phyloP scores from a whole-genome alignment of 306 rosid species.

The Inga oerstediana region DNA sequence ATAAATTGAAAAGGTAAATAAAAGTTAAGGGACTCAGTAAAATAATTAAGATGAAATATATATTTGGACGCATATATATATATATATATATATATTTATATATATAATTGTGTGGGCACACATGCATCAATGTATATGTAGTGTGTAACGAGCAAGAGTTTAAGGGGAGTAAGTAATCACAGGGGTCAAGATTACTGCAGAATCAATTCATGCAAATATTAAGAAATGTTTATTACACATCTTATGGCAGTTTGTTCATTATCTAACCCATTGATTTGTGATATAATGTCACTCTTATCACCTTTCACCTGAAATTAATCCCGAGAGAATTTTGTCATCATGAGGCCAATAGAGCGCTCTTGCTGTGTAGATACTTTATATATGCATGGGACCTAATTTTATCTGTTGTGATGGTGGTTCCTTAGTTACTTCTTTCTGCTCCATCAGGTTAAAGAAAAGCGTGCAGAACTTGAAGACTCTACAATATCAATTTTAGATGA shows the following conservation, averaged over 20 bases:
- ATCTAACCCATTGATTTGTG: neutral
- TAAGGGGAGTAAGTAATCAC: neutral
- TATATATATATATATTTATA: too few species aligned
- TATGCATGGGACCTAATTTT: constrained; percentile 10
- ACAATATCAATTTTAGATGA: neutral
- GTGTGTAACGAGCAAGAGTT: neutral
- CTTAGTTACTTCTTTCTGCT: constrained; percentile 16
- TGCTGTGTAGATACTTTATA: neutral
- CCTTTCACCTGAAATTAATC: neutral
- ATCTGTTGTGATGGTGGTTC: constrained; percentile 35
- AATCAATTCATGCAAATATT: neutral
- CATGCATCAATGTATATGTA: neutral
- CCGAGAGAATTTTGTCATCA: constrained; percentile 22
- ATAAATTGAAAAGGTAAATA: too few species aligned
- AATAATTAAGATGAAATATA: too few species aligned
- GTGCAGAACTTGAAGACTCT: constrained; percentile 91
- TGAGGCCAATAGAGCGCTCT: neutral
- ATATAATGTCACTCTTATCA: neutral
- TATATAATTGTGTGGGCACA: too few species aligned
- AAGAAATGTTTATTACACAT: neutral
- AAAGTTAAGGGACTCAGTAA: too few species aligned
- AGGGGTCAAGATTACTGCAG: neutral
- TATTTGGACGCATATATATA: too few species aligned
- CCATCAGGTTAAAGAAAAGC: constrained; percentile 89
- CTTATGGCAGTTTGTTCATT: neutral